Percentiles rank a stretch among this genome's conserved stretches.
These are phyloP conservation scores for Entamoeba nuttalli DNA, from an alignment of 208 protist genomes.

Conservation along the genomic window DNA sequence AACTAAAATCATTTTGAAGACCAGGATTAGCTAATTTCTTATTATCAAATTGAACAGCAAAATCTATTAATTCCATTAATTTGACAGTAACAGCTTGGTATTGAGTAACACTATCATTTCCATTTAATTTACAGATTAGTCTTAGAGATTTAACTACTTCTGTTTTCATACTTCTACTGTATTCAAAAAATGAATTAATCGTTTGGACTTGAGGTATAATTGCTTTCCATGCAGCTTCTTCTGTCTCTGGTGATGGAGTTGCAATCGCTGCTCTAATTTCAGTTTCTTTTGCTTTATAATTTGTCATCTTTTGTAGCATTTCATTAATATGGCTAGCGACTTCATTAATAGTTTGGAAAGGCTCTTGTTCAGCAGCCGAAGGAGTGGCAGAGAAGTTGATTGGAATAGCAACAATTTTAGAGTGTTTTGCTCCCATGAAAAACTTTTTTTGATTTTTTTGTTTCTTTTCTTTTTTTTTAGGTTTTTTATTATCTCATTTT, in stretches of 20 bases:
- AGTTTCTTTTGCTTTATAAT: slow-evolving; percentile 14
- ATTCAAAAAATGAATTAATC: neutral
- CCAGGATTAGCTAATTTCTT: neutral
- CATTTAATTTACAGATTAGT: neutral
- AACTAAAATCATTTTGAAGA: slow-evolving; percentile 53
- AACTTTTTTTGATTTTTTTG: neutral
- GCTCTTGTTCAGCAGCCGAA: neutral
- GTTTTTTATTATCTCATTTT: too few species aligned
- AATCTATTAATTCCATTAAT: neutral
- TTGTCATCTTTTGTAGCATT: neutral
- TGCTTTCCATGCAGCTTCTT: slow-evolving; percentile 23
- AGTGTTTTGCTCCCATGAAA: neutral
- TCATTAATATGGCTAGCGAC: neutral
- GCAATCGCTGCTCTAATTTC: slow-evolving; percentile 42
- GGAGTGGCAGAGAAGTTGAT: neutral
- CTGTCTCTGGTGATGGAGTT: slow-evolving; percentile 40
- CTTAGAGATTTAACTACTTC: neutral
- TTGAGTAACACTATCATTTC: neutral
- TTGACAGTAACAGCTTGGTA: neutral
- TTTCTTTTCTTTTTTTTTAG: too few species aligned
- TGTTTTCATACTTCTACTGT: neutral
- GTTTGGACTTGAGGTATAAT: neutral
- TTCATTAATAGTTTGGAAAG: neutral
- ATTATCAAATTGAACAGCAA: neutral
- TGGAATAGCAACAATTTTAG: neutral